Base-by-base conservation (phyloP, 371 early-diverging fungal species). In the Rhizomucor pusillus region DNA sequence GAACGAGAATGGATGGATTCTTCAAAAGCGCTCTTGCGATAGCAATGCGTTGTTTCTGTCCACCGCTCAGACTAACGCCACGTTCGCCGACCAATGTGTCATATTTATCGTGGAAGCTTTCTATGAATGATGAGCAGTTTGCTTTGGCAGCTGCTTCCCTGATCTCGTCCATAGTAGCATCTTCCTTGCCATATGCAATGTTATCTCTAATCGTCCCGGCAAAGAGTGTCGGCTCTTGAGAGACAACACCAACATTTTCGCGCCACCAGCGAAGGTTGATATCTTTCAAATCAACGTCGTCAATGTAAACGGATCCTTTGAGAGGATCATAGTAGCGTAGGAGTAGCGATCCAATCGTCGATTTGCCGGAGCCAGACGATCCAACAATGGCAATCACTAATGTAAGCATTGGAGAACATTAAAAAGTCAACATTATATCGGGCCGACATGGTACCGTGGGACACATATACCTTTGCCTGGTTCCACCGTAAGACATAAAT, bases 191-290 rank as follows among this genome's bases (percentile, higher is more conserved):
- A 60, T 87, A 88, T 5, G 80, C 65, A 41, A 95, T 87, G 65
- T 93, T 94, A 19, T 93, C 91, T 19, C 65, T 71, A 56, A 94
- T 90, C 7, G 89, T 85, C 9, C 85, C 85, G 24, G 87, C 90
- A 71, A 93, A 94, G 23, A 95, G 73, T 0, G 80, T 75, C 3
- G 94, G 94, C 60, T 94, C 90, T 71, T 94, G 94, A 29, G 81
- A 81, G 3, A 90, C 90, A 45, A 82, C 75, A 25, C 87, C 89
- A 1, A 91, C 67, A 24, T 84, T 71, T 25, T 75, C 73, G 40
- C 81, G 76, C 69, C 75, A 77, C 80, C 79, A 84, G 19, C 54
- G 66, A 23, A 75, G 55, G 35, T 81, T 69, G 19, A 85, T 49
- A 25, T 77, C 66, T 24, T 73, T 69, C 20, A 90, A 54, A 37